Evolutionary conservation across 257 asterid species (phyloP).

Genomic region (Penstemon newberryi): DNA sequence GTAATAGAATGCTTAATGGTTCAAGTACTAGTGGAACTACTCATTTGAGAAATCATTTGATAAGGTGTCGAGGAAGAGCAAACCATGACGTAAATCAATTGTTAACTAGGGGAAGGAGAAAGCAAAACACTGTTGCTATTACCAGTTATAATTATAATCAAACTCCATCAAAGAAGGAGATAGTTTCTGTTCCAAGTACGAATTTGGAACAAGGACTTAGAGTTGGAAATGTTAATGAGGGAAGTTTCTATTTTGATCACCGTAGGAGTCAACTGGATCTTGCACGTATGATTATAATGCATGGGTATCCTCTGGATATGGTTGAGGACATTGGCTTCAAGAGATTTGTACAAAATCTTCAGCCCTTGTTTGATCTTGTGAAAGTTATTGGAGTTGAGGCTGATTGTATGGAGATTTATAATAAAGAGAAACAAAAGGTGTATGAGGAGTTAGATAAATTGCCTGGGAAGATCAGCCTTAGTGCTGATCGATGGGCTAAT

Average conservation of each 20-base stretch:
- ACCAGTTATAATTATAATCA: constrained; percentile 47
- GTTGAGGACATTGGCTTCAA: constrained; percentile 89
- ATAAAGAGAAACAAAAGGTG: constrained; percentile 72
- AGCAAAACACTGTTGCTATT: constrained; percentile 54
- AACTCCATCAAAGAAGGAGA: constrained; percentile 48
- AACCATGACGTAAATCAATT: constrained; percentile 64
- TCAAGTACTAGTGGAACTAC: constrained; percentile 97
- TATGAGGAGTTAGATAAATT: constrained; percentile 73
- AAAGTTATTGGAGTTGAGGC: constrained; percentile 62
- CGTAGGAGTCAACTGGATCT: constrained; percentile 69
- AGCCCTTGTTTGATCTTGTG: constrained; percentile 75
- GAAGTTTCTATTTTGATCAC: constrained; percentile 54
- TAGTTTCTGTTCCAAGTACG: constrained; percentile 53
- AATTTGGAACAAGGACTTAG: constrained; percentile 41
- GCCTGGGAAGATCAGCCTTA: constrained; percentile 82
- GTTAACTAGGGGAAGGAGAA: constrained; percentile 69
- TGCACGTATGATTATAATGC: constrained; percentile 90
- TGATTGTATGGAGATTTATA: constrained; percentile 74
- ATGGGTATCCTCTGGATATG: constrained; percentile 81
- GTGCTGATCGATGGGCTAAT: constrained; percentile 71
- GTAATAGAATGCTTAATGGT: constrained; percentile 88
- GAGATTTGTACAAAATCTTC: constrained; percentile 74
- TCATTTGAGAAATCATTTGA: constrained; percentile 87
- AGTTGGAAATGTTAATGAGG: constrained; percentile 42
- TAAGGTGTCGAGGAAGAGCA: constrained; percentile 74